A percentile compares a stretch with the other conserved stretches of the same genome.
Conservation (phyloP, 1,284 basidiomycete genomes). For the Malassezia arunalokei region DNA sequence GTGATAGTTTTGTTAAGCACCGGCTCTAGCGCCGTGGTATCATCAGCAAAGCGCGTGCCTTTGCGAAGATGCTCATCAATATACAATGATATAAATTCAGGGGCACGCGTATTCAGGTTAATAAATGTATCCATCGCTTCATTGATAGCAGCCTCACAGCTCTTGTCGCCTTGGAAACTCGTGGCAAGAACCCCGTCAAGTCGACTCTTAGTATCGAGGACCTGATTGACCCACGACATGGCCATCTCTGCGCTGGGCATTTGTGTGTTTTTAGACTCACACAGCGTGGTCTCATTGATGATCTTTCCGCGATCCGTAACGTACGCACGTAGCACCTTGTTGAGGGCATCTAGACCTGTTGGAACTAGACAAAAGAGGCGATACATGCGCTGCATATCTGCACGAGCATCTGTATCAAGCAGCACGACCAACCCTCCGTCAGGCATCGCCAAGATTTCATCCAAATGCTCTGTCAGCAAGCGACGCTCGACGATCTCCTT, state of each 20-base stretch:
- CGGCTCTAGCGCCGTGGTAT: conserved; percentile 67
- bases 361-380: conserved; percentile 64
- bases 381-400: conserved; percentile 70
- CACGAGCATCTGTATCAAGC: conserved; percentile 67
- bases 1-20: conserved; percentile 89
- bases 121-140: conserved; percentile 92
- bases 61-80: conserved; percentile 95
- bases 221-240: conserved; percentile 85
- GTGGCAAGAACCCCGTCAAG: conserved; percentile 65
- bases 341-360: conserved; percentile 54
- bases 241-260: conserved; percentile 51
- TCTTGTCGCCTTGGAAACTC: conserved; percentile 63
- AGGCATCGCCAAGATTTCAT: conserved; percentile 63
- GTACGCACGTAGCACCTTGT: conserved; percentile 62
- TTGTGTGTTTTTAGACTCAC: conserved; percentile 3
- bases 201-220: conserved; percentile 79
- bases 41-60: conserved; percentile 89
- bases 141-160: conserved; percentile 68
- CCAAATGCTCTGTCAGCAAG: conserved; percentile 67
- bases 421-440: conserved; percentile 76
- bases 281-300: conserved; percentile 55
- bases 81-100: conserved; percentile 91
- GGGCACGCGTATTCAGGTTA: conserved; percentile 72
- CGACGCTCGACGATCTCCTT: conserved; percentile 64
- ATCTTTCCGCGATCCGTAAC: conserved; percentile 65